Base-by-base conservation (phyloP, 208 protist species). In the Acanthamoeba sp. region DNA sequence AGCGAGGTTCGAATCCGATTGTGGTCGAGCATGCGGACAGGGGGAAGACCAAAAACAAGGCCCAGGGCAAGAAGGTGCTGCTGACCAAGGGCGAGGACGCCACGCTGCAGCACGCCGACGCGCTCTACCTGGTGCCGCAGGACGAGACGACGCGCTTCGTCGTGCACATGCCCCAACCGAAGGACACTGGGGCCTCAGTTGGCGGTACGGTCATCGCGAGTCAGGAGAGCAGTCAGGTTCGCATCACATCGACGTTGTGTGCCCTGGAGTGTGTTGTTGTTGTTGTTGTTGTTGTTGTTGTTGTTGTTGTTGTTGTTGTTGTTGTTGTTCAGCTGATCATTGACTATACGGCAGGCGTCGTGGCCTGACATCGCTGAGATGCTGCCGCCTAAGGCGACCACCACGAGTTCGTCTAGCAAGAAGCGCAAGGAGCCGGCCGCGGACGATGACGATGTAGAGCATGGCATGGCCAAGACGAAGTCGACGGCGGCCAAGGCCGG, bases 141-240 rank as follows among this genome's bases (percentile, higher is more conserved):
- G 71, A 80, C 38, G 38, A 80, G 12, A 45, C 71, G 36, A 80
- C 71, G 22, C 71, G 71, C 71, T 80, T 80, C 38, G 71, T 50
- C 22, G 71, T 80, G 2, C 34, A 80, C n/a, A 48, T 80, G 71
- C 71, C 71, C 52, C 52, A 10, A 20, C 52, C 5, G 45, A 27
- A 20, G 20, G 18, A 12, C 22, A 59, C 20, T 20, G 18, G n/a
- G 10, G 20, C 36, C 71, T 3, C 34, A 0, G 55, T 20, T n/a
- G 55, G 20, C 0, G 55, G 12, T 4, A 20, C 71, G 36, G 20
- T 7, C 18, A 27, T 24, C 71, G 38, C 7, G 36, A 45, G 34
- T 7, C 71, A 38, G 29, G 36, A 34, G 34, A 24, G 29, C 29
- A 45, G 36, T 48, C 71, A 80, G 66, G 66, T 76, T 20, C n/a